These are phyloP conservation scores for Asterophora parasitica DNA, from an alignment of 768 basidiomycete species.

Conservation along the genomic window DNA sequence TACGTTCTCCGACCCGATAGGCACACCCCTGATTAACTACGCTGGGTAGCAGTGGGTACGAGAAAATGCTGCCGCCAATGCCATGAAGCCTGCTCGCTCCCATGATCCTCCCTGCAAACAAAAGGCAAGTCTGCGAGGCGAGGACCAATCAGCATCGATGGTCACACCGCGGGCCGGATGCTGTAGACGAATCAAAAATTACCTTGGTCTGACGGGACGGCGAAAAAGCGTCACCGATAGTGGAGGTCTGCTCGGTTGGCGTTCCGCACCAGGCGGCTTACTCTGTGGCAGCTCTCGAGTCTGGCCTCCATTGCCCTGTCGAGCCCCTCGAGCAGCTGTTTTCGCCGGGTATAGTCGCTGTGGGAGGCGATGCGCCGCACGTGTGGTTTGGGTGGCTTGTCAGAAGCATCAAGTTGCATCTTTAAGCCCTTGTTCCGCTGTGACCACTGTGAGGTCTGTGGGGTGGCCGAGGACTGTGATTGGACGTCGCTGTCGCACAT, in stretches of 20 bases:
- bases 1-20: not conserved
- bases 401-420: constrained; percentile 31
- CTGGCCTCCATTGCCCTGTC: constrained; percentile 69
- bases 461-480: constrained; percentile 18
- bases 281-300: constrained; percentile 71
- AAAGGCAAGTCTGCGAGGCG: not conserved
- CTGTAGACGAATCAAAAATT: constrained; percentile 1
- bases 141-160: not conserved
- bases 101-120: not conserved
- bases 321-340: constrained; percentile 61
- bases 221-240: constrained; percentile 16
- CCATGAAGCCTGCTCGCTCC: too few species aligned
- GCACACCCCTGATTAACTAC: not conserved
- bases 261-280: constrained; percentile 51
- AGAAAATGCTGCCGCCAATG: too few species aligned
- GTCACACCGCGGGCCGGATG: not conserved
- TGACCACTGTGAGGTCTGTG: constrained; percentile 38
- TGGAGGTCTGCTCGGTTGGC: constrained; percentile 33
- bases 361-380: constrained; percentile 13
- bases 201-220: not conserved
- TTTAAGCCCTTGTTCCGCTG: constrained; percentile 59
- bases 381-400: constrained; percentile 16
- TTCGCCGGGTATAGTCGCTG: constrained; percentile 22
- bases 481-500: constrained; percentile 12
- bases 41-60: too few species aligned